These are phyloP conservation scores for Daedalea quercina DNA, from an alignment of 768 basidiomycete genomes.

Conservation along the genomic window DNA sequence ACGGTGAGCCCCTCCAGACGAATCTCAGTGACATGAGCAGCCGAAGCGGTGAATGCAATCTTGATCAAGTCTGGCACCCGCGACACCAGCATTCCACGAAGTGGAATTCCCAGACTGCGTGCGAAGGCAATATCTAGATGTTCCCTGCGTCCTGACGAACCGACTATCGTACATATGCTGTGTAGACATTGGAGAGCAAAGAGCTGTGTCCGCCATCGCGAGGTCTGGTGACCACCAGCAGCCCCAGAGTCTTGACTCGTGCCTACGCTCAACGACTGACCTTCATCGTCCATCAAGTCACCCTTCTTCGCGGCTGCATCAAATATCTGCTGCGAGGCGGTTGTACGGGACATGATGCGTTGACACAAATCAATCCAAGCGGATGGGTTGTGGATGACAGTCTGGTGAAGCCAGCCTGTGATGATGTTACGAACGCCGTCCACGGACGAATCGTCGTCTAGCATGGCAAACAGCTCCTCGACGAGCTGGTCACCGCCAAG, in stretches of 20 bases:
- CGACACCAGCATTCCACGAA: constrained; percentile 66
- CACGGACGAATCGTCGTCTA: constrained; percentile 91
- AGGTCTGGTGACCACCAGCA: constrained; percentile 44
- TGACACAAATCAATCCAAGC: constrained; percentile 99
- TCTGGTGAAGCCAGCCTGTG: constrained; percentile 90
- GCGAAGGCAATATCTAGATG: constrained; percentile 79
- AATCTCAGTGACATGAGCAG: constrained; percentile 94
- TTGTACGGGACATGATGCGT: constrained; percentile 92
- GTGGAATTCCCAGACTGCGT: constrained; percentile 46
- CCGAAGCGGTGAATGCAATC: constrained; percentile 97
- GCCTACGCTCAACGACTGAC: constrained; percentile 76
- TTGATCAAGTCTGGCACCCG: constrained; percentile 90
- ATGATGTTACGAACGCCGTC: constrained; percentile 94
- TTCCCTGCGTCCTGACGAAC: constrained; percentile 66
- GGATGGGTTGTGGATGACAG: constrained; percentile 85
- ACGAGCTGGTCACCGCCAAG: constrained; percentile 92
- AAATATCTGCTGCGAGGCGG: constrained; percentile 70
- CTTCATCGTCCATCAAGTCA: constrained; percentile 82
- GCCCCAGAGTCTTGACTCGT: constrained; percentile 35
- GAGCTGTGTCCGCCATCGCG: constrained; percentile 93
- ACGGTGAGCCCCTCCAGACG: constrained; percentile 86
- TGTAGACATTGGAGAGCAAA: constrained; percentile 93
- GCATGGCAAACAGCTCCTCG: constrained; percentile 89
- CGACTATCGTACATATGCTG: constrained; percentile 74
- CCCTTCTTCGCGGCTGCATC: constrained; percentile 50